Conservation (phyloP, 257 asterid genomes). For the Plantago ovata region DNA sequence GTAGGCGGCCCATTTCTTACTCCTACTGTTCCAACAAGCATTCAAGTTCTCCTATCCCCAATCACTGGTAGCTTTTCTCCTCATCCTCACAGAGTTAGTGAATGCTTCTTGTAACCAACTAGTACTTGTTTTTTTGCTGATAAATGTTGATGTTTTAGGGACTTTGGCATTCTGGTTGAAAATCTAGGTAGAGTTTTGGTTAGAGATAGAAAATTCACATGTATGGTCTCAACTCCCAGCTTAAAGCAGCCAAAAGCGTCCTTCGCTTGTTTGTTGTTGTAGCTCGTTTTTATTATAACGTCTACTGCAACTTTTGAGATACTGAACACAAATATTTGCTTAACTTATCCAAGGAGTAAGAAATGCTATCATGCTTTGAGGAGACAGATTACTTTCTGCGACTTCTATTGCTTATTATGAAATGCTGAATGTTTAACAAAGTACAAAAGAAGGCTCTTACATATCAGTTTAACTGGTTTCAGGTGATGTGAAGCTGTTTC, state of each 20-base stretch:
- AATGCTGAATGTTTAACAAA: background rate
- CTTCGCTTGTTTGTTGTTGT: background rate
- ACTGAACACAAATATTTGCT: background rate
- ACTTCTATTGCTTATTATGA: background rate
- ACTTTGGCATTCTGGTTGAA: background rate
- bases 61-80: conserved; percentile 46
- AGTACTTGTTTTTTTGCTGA: too few relatives aligned
- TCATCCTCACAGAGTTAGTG: too few relatives aligned
- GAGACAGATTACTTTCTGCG: too few relatives aligned
- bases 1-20: conserved; percentile 85
- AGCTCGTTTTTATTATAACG: background rate
- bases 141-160: background rate
- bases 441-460: background rate
- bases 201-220: background rate
- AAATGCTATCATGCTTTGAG: too few relatives aligned
- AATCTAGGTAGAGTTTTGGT: background rate
- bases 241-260: background rate
- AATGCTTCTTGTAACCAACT: too few relatives aligned
- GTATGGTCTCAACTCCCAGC: background rate
- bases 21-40: conserved; percentile 65
- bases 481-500: conserved; percentile 54
- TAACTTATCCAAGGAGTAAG: background rate
- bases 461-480: background rate
- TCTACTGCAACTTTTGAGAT: background rate
- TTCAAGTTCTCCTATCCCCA: conserved; percentile 71